These are phyloP conservation scores for Phyllostachys edulis DNA, from an alignment of 176 grass and related monocot species.

Conservation along the genomic window DNA sequence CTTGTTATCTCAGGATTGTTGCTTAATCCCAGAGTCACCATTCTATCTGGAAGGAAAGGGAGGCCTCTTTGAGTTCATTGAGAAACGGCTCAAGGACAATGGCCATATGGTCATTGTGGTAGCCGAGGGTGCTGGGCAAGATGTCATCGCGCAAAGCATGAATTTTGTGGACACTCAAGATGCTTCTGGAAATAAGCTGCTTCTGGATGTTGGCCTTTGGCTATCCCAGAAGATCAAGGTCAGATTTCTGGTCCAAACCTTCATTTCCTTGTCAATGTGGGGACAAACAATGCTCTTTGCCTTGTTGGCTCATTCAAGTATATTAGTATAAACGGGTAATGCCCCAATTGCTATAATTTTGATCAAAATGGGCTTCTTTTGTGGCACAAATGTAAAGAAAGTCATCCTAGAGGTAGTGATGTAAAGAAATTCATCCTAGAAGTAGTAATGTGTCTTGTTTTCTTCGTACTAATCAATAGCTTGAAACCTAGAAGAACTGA, in stretches of 20 bases:
- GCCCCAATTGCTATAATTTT: background rate
- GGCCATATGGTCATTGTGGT: slow-evolving; percentile 98
- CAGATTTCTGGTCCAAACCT: slow-evolving; percentile 28
- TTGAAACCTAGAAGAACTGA: background rate
- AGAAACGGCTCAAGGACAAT: slow-evolving; percentile 85
- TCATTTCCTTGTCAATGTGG: slow-evolving; percentile 31
- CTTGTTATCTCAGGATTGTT: slow-evolving; percentile 70
- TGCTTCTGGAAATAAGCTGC: slow-evolving; percentile 96
- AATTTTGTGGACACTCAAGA: slow-evolving; percentile 64
- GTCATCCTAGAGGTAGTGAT: background rate
- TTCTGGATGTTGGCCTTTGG: slow-evolving; percentile 95
- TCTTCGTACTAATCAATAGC: background rate
- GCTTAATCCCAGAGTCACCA: slow-evolving; percentile 90
- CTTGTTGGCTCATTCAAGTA: background rate
- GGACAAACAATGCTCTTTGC: slow-evolving; percentile 8
- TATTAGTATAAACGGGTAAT: background rate
- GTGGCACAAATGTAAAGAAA: background rate
- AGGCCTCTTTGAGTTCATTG: slow-evolving; percentile 75
- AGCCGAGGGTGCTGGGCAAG: slow-evolving; percentile 96
- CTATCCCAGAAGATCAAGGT: slow-evolving; percentile 98
- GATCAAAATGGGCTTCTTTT: background rate
- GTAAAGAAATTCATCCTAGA: background rate
- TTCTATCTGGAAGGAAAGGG: slow-evolving; percentile 93
- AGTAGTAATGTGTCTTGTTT: background rate
- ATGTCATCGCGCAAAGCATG: slow-evolving; percentile 79